Conservation (phyloP, 257 asterid species). For the Petunia axillaris region DNA sequence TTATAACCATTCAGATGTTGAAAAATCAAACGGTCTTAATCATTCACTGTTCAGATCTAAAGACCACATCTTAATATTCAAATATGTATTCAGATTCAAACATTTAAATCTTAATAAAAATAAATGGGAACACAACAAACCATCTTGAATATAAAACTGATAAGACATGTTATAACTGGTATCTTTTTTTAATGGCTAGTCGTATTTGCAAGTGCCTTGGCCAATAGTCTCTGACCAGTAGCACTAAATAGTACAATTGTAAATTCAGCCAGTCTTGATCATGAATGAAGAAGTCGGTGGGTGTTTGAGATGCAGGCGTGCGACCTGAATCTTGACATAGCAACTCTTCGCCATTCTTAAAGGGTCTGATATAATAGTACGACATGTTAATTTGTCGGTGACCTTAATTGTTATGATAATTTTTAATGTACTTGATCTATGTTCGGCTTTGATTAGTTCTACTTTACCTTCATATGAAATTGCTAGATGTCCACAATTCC, state of each 20-base stretch:
- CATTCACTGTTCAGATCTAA: too few species aligned
- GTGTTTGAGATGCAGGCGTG: background rate
- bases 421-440: background rate
- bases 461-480: background rate
- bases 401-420: background rate
- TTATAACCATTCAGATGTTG: too few species aligned
- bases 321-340: conserved; percentile 6
- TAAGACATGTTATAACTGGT: background rate
- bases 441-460: background rate
- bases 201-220: background rate
- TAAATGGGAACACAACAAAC: background rate
- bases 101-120: too few species aligned
- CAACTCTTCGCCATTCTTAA: conserved; percentile 17
- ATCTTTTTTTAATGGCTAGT: background rate
- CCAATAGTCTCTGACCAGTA: conserved; percentile 12
- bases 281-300: conserved; percentile 1
- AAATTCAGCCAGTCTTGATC: background rate
- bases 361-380: conserved; percentile 12
- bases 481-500: background rate
- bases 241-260: background rate
- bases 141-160: background rate
- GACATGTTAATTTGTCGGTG: background rate
- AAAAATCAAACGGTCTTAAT: too few species aligned
- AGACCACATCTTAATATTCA: too few species aligned
- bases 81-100: too few species aligned